A percentile compares a stretch with the other conserved stretches of the same genome.
phyloP scores from a whole-genome alignment of 139 green algal genomes.

The Gonium pectorale region DNA sequence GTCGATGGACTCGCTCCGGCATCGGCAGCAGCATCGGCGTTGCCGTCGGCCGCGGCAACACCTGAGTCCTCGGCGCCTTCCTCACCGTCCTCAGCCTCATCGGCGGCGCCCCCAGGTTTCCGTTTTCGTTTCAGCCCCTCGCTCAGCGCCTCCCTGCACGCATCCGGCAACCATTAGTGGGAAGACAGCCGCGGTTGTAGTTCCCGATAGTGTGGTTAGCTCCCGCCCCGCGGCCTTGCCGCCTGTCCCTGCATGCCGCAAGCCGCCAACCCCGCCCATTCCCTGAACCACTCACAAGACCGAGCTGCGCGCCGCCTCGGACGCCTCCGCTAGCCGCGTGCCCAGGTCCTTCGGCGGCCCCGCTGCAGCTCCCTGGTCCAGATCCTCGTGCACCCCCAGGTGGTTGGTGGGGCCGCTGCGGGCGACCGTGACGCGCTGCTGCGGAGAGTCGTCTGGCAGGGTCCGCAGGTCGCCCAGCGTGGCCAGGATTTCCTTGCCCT shows the following conservation, averaged over 20 bases:
- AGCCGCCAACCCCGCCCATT: too few species aligned
- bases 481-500: conserved; percentile 63
- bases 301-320: conserved; percentile 35
- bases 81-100: not conserved
- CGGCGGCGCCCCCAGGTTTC: conserved; percentile 22
- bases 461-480: conserved; percentile 54
- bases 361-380: conserved; percentile 48
- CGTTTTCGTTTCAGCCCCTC: conserved; percentile 58
- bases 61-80: not conserved
- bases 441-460: conserved; percentile 62
- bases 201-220: too few species aligned
- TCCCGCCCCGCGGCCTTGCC: too few species aligned
- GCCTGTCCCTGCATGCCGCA: too few species aligned
- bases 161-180: too few species aligned
- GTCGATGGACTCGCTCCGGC: not conserved
- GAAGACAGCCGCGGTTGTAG: too few species aligned
- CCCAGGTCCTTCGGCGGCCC: conserved; percentile 23
- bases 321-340: conserved; percentile 49
- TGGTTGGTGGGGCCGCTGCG: conserved; percentile 52
- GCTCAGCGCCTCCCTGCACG: conserved; percentile 53
- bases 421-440: conserved; percentile 38
- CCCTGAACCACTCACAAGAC: conserved; percentile 48
- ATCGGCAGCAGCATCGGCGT: not conserved
- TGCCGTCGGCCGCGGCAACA: not conserved
- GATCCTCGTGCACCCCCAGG: conserved; percentile 56